These are phyloP conservation scores for Anisogramma anomala DNA, from an alignment of 2,329 filamentous ascomycete species.

Conservation along the genomic window DNA sequence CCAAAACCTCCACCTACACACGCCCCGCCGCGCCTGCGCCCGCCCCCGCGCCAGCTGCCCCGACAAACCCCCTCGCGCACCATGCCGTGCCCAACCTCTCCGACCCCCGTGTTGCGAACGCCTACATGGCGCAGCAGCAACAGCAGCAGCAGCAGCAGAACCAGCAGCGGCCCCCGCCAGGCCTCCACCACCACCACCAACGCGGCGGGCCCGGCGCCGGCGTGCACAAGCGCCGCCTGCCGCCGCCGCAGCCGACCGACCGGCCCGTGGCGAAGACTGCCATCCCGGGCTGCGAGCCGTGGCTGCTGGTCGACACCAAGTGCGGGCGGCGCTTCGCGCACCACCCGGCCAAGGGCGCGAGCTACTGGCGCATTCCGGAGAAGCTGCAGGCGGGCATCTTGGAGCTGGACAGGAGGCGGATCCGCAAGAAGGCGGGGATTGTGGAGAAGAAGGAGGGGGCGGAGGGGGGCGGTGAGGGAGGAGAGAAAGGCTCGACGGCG, in stretches of 20 bases:
- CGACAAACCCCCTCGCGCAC: slow-evolving; percentile 31
- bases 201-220: slow-evolving; percentile 31
- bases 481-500: slow-evolving; percentile 4
- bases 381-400: slow-evolving; percentile 71
- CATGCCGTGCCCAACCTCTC: slow-evolving; percentile 33
- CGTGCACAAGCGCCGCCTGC: slow-evolving; percentile 42
- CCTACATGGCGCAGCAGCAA: slow-evolving; percentile 46
- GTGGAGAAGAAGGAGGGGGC: slow-evolving; percentile 9
- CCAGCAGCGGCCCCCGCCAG: too few relatives aligned
- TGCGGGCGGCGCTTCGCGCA: slow-evolving; percentile 82
- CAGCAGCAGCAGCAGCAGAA: slow-evolving; percentile 19
- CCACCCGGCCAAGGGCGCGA: slow-evolving; percentile 74
- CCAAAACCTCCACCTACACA: slow-evolving; percentile 78
- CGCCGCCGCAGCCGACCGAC: slow-evolving; percentile 59
- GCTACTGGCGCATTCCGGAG: slow-evolving; percentile 89
- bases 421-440: slow-evolving; percentile 42
- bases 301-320: slow-evolving; percentile 89
- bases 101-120: slow-evolving; percentile 46
- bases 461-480: slow-evolving; percentile 10
- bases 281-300: slow-evolving; percentile 74
- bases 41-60: slow-evolving; percentile 17
- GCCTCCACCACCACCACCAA: too few relatives aligned
- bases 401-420: slow-evolving; percentile 60
- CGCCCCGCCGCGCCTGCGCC: slow-evolving; percentile 44
- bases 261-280: slow-evolving; percentile 66